Base-by-base conservation (phyloP, 2,329 filamentous ascomycete species). In the Aspergillus transmontanensis region DNA sequence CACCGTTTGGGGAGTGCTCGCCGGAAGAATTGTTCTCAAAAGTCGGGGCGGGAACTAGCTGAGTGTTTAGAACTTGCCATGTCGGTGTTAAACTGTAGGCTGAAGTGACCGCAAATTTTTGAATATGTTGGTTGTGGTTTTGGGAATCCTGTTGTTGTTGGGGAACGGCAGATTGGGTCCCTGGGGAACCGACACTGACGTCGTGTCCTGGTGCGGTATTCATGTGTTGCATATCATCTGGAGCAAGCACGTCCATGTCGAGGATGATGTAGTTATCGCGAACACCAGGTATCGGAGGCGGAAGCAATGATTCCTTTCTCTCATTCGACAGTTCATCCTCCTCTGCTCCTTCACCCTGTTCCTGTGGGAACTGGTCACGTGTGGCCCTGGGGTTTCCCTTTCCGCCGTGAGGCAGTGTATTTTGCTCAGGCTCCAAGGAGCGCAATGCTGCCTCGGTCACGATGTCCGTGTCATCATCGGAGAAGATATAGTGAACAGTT, bases 401-500 rank as follows among this genome's bases (percentile, higher is more conserved):
- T 9, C 32, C 34, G 65, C 71, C 55, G n/a, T 73, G 71, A 63
- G 77, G 62, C 28, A 68, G 60, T 5, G 32, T 61, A 19, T 76
- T 70, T 60, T 80, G 75, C 58, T 82, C 79, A 62, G 81, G 59
- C 75, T 86, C 78, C 77, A 89, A 75, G 23, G 83, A 82, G 39
- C 83, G 82, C 63, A 89, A 77, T 6, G 85, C 84, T 2, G 90
- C 89, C 43, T 87, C 84, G 1, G 90, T 90, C 43, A 96, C 82
- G 51, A 91, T 82, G 54, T 94, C 90, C 2, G 89, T 86, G 73
- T 97, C 93, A 78, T 98, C 95, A 77, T 98, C 94, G 70, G 87
- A 87, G 81, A 99, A 98, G 73, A 98, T 86, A 80, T 98, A 98
- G 80, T 94, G 93, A 1, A 97, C 88, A 59, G 87, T 88, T 1